Base-by-base conservation (phyloP, 129 eudicot species). In the Heracleum sosnowskyi region DNA sequence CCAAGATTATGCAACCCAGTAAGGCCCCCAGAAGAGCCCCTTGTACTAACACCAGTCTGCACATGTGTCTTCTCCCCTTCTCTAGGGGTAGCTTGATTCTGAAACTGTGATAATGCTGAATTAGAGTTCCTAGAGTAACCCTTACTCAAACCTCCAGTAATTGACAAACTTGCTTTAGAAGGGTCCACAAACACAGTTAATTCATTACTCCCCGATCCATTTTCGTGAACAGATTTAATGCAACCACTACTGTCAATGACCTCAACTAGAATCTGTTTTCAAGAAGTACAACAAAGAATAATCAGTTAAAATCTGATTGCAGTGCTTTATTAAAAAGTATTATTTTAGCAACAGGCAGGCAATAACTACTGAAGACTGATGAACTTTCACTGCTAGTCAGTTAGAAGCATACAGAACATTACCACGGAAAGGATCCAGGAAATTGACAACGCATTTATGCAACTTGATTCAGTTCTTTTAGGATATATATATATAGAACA, bases 1-100 rank as follows among this genome's bases (percentile, higher is more conserved):
- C 98, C 98, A 83, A 94, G 92, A 83, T 94, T 94, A 80, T 90
- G 41, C 86, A 94, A 80, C 69, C 98, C 98, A 81, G 97, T 91
- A 63, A 94, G 85, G 82, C 98, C 98, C 82, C 87, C 86, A 78
- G 96, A 84, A 84, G 96, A 87, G 31, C 98, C 96, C 78, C 98
- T 88, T 39, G 98, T 94, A 83, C 88, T 91, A 73, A 91, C 90
- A 71, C 98, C 97, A 82, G 85, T 86, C 49, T 79, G 74, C 57
- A 85, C 91, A 57, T 83, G 86, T 66, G 90, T 63, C 83, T 83
- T 91, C 40, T 89, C 95, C 69, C 86, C 72, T 75, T 89, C 92
- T 88, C 37, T 85, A 69, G 46, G 28, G 78, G 88, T 84, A 80
- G 89, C 75, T 71, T 75, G 70, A 49, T 78, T 84, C 75, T 89